Percentiles rank a stretch among this genome's conserved stretches.
Conservation (phyloP, 176 grass and related monocot species). For the Elymus sibiricus region DNA sequence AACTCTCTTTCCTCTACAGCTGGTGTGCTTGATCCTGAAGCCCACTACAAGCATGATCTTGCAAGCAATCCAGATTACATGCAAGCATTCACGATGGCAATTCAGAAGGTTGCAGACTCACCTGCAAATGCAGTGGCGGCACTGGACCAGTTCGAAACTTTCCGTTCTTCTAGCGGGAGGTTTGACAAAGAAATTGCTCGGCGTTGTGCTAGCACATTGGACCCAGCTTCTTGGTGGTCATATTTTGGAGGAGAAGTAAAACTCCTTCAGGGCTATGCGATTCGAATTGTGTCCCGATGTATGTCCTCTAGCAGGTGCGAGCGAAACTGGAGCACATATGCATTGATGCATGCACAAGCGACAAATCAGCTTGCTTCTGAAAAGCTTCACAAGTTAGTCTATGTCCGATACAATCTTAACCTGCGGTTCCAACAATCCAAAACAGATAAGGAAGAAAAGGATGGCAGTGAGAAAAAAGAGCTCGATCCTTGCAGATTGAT, state of each 20-base stretch:
- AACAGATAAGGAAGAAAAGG: not conserved
- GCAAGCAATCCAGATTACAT: not conserved
- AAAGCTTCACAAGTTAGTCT: slow-evolving; percentile 19
- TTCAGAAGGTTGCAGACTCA: slow-evolving; percentile 25
- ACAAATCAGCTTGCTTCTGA: not conserved
- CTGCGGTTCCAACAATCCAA: not conserved
- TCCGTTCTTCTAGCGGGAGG: not conserved
- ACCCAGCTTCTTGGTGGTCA: not conserved
- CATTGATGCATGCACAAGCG: slow-evolving; percentile 11
- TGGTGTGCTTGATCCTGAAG: slow-evolving; percentile 15
- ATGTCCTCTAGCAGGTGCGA: slow-evolving; percentile 23
- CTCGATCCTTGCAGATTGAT: not conserved
- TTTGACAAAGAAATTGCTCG: slow-evolving; percentile 2
- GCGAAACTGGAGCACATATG: slow-evolving; percentile 13
- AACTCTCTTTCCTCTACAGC: not conserved
- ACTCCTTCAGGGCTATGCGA: not conserved
- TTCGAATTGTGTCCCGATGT: slow-evolving; percentile 3
- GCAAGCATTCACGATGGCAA: not conserved
- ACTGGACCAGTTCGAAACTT: not conserved
- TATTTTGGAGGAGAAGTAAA: not conserved
- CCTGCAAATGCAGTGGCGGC: not conserved
- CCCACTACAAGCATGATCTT: not conserved
- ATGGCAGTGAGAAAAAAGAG: not conserved
- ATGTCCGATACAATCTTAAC: slow-evolving; percentile 16
- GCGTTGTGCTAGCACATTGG: not conserved